These are phyloP conservation scores for Calonectria hongkongensis DNA, from an alignment of 2,329 filamentous ascomycete species.

Conservation along the genomic window DNA sequence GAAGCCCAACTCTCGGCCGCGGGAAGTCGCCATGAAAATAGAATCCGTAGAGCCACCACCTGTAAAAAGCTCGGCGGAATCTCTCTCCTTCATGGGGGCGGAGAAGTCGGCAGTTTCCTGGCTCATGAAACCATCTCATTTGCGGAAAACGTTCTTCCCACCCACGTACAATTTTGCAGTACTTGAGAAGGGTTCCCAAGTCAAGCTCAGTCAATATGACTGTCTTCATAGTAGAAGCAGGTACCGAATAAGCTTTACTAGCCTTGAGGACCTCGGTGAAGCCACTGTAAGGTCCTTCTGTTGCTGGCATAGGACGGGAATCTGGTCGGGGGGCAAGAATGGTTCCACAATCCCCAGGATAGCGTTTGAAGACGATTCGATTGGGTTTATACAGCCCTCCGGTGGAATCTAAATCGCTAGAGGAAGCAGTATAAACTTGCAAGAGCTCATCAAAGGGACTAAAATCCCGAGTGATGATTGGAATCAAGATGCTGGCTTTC, in stretches of 20 bases:
- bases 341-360: constrained; percentile 57
- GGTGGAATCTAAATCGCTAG: constrained; percentile 58
- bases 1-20: constrained; percentile 60
- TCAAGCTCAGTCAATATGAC: constrained; percentile 59
- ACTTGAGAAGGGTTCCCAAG: constrained; percentile 57
- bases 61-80: constrained; percentile 70
- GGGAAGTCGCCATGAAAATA: constrained; percentile 70
- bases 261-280: constrained; percentile 52
- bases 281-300: constrained; percentile 23
- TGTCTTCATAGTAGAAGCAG: constrained; percentile 43
- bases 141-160: constrained; percentile 65
- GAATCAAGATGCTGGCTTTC: constrained; percentile 65
- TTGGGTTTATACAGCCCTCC: constrained; percentile 63
- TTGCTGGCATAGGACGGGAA: constrained; percentile 30
- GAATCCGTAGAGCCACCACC: constrained; percentile 73
- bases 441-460: constrained; percentile 68
- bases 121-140: constrained; percentile 68
- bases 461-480: constrained; percentile 64
- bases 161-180: constrained; percentile 60
- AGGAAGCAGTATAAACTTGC: constrained; percentile 66
- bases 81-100: constrained; percentile 65
- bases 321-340: constrained; percentile 48
- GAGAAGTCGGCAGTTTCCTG: constrained; percentile 67
- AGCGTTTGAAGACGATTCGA: constrained; percentile 62
- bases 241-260: constrained; percentile 41